Evolutionary conservation across 2,329 filamentous ascomycete species (phyloP), one percentile per base, ranked within the genome.

Genomic region (Zymoseptoria crescenta): DNA sequence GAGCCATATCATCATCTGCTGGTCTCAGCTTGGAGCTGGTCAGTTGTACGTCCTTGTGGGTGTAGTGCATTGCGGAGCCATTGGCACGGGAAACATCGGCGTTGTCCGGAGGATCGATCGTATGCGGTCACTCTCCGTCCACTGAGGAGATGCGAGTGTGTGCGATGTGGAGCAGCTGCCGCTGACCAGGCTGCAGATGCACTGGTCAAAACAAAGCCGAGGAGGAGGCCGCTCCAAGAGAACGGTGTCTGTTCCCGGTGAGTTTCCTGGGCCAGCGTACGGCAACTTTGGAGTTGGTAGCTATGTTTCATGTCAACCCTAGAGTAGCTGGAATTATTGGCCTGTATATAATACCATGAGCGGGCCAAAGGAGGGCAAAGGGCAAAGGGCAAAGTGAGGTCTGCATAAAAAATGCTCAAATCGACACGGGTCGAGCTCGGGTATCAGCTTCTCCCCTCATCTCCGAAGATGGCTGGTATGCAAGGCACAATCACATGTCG

Each of bases 351-450:
- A 13, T 8, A 27, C 27, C 16, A 30, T 19, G 24, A 9, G 30
- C 30, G 7, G 6, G 30, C 30, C 30, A 35, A 16, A 41, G 35
- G 4, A 41, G 30, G 30, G 30, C 30, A 35, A 35, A n/a, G 52
- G 24, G 52, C 27, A 35, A 54, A 48, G 54, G 54, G 54, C 54
- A 56, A 50, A 48, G 41, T 27, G 45, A 56, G 8, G 35, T 57
- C 24, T 41, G 35, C 35, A 41, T 41, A 41, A 41, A 10, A 41
- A 8, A 9, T 41, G 35, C 35, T 41, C 35, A 41, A 56, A 28
- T 52, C 21, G 16, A 30, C 27, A 10, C 13, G 16, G 16, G 20
- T 21, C n/a, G 45, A 29, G 13, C 9, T 13, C n/a, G 30, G n/a
- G 19, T 28, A 13, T 3, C 29, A 29, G 50, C 21, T 49, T 21